phyloP scores from a whole-genome alignment of 306 rosid species.

The Vigna mungo region DNA sequence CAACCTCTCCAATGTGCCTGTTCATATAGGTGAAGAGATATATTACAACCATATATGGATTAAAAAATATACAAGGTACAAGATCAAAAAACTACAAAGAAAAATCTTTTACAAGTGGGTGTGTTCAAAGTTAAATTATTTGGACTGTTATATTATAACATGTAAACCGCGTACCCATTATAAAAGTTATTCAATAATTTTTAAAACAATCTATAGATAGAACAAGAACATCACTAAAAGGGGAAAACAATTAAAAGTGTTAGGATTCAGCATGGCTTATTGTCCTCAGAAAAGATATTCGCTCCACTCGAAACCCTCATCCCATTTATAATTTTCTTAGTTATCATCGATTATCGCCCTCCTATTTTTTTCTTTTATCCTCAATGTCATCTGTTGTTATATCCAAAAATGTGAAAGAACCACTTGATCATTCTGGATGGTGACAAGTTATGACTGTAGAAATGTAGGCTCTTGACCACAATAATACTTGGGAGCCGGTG shows the following conservation, averaged over 20 bases:
- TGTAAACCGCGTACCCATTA: slow-evolving; percentile 25
- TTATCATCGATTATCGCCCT: too few species aligned
- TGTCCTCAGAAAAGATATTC: too few species aligned
- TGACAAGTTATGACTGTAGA: too few species aligned
- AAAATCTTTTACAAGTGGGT: not conserved
- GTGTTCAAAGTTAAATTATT: slow-evolving; percentile 25
- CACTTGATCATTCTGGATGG: too few species aligned
- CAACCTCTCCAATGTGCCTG: slow-evolving; percentile 86
- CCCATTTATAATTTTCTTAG: too few species aligned
- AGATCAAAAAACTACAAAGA: slow-evolving; percentile 14
- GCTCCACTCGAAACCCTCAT: too few species aligned
- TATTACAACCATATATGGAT: slow-evolving; percentile 24
- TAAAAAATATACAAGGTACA: slow-evolving; percentile 26
- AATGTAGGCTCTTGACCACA: too few species aligned
- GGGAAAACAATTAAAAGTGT: not conserved
- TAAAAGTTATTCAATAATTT: not conserved
- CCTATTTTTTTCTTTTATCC: too few species aligned
- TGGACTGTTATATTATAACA: slow-evolving; percentile 35
- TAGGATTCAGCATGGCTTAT: too few species aligned
- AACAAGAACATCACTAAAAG: not conserved
- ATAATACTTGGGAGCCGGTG: too few species aligned
- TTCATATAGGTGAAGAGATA: slow-evolving; percentile 38
- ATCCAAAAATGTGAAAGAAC: too few species aligned
- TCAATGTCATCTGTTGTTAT: too few species aligned
- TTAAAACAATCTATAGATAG: not conserved